A percentile compares a stretch with the other conserved stretches of the same genome.
phyloP scores from a whole-genome alignment of 148 eudicot species.

The Rhododendron henanense region DNA sequence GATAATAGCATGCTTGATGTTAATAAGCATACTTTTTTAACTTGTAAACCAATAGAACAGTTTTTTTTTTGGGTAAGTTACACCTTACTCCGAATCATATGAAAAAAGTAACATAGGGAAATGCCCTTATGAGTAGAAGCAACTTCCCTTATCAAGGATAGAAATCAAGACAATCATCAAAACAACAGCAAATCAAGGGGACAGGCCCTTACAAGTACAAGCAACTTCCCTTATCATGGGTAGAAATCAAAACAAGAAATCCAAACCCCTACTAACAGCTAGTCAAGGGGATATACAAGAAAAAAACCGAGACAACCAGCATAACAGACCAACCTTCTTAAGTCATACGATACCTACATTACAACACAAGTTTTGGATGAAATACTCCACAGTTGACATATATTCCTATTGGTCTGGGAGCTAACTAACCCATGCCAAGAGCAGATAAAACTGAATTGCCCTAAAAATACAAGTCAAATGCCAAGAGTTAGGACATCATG shows the following conservation, averaged over 20 bases:
- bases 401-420: not conserved
- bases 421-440: not conserved
- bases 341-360: not conserved
- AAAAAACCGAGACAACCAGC: not conserved
- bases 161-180: not conserved
- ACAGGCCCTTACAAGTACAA: not conserved
- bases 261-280: not conserved
- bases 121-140: not conserved
- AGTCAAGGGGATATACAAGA: not conserved
- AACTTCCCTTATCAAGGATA: not conserved
- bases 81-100: not conserved
- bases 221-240: not conserved
- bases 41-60: not conserved
- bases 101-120: not conserved
- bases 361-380: not conserved
- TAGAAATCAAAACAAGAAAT: not conserved
- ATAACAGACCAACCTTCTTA: not conserved
- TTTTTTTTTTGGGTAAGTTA: not conserved
- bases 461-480: not conserved
- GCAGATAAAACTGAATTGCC: not conserved
- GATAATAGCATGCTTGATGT: not conserved
- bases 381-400: not conserved
- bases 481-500: not conserved
- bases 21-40: not conserved
- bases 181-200: not conserved